Base-by-base conservation (phyloP, 305 asterid genomes). In the Vinca major region DNA sequence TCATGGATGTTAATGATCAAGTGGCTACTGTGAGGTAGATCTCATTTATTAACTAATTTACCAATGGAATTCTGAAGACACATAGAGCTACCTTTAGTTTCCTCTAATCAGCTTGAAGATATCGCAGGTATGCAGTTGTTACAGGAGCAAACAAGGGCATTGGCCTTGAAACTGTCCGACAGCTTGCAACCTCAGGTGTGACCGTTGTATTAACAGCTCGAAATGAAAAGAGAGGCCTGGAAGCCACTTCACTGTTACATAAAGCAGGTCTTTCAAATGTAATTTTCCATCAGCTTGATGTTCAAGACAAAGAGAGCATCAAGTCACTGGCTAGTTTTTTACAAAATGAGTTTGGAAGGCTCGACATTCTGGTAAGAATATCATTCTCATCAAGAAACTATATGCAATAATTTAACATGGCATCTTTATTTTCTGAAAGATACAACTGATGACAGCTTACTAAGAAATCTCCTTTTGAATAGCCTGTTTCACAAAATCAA, bases 121-220 rank as follows among this genome's bases (percentile, higher is more conserved):
- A 54, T 65, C 65, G 9, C 71, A 88, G 97, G 80, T 82, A 76
- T 70, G 97, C 93, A 26, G 88, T 88, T 54, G 91, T 90, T 49
- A 90, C 91, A 7, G 96, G 96, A 72, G 95, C 89, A 21, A 90
- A 88, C 87, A 87, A 85, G 75, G 97, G 95, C 47, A 91, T 89
- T 16, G 96, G 96, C 10, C 57, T 86, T 10, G 96, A 91, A 81
- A 89, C 88, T 7, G 96, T 75, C 63, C 79, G 89, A 58, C 89
- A 83, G 79, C 95, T 91, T 0, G 97, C 95, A 0, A 60, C 43
- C 12, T 80, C 88, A 43, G 95, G 95, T 11, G 79, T 77, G 43
- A 79, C 82, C 33, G 92, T 91, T 5, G 80, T 88, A 44, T 72
- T 91, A 41, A 83, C 97, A 12, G 89, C 96, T 47, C 80, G 96